Base-by-base conservation (phyloP, 2,329 filamentous ascomycete species). In the Penicillium sp. region DNA sequence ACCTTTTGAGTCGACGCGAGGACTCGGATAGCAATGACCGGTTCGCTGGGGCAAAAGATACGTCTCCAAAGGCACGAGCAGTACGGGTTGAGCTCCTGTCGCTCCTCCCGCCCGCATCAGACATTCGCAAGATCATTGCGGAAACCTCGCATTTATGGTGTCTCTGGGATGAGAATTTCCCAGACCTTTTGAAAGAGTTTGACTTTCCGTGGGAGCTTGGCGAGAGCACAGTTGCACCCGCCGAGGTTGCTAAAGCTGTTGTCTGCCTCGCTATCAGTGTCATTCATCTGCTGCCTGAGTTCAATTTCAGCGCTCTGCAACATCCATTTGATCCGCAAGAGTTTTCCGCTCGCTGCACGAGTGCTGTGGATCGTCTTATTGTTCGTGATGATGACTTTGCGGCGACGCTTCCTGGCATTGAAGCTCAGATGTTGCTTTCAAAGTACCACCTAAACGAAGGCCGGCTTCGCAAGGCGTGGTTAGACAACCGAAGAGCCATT, bases 361-460 rank as follows among this genome's bases (percentile, higher is more conserved):
- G 78, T 26, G 73, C 78, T 19, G 80, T 84, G 17, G 79, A 84
- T 53, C 76, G 74, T 17, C 77, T 83, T 64, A 79, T 87, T 17
- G 70, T 82, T 13, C 76, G 78, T 13, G 81, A 84, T 57, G 83
- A 85, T 58, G 80, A 84, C 53, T 81, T 81, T 59, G 79, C 80
- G 15, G 80, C 81, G 10, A 84, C 80, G 1, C 66, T 86, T 0
- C 81, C 86, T 54, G 82, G 82, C 3, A 78, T 88, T 59, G 84
- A 87, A 68, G 83, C 81, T 54, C 76, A 84, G 45, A 74, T 82
- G 53, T 70, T 88, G 13, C 77, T 82, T 44, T 77, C 80, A 13
- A 86, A 86, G 67, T 80, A 83, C 63, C 83, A 84, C 63, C 75
- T 85, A 56, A 83, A 86, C 60, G 81, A 85, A 63, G 86, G 85